phyloP scores from a whole-genome alignment of 345 rosid species.

The Populus nigra region DNA sequence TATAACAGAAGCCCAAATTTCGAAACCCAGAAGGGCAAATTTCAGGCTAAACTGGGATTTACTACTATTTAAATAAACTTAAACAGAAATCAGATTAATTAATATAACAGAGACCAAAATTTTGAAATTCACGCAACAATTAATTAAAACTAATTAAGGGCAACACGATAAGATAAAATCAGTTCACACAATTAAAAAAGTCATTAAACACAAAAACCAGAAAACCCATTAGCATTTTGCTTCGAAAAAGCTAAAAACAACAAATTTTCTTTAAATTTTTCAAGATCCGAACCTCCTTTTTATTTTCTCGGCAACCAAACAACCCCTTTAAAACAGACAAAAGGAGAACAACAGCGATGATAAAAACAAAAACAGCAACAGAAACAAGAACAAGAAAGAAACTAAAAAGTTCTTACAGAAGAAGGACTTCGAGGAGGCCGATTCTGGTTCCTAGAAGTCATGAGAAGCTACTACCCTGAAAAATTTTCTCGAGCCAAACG shows the following conservation, averaged over 20 bases:
- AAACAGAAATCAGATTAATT: no score
- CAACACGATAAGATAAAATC: background rate
- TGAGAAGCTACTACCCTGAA: constrained; percentile 3
- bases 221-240: background rate
- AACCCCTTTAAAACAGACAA: background rate
- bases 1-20: background rate
- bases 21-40: no score
- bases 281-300: background rate
- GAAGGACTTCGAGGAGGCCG: constrained; percentile 74
- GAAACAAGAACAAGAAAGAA: background rate
- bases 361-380: background rate
- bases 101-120: no score
- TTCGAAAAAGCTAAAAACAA: background rate
- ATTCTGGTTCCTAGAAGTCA: constrained; percentile 78
- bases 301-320: constrained; percentile 2
- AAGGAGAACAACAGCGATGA: no score
- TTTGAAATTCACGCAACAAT: no score
- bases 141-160: no score
- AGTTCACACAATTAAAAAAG: background rate
- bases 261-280: background rate
- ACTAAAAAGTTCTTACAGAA: constrained; percentile 39
- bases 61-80: no score
- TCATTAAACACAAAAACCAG: background rate
- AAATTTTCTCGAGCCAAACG: background rate
- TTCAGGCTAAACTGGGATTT: no score